Conservation (phyloP, 768 basidiomycete genomes). For the Mycena galopus region DNA sequence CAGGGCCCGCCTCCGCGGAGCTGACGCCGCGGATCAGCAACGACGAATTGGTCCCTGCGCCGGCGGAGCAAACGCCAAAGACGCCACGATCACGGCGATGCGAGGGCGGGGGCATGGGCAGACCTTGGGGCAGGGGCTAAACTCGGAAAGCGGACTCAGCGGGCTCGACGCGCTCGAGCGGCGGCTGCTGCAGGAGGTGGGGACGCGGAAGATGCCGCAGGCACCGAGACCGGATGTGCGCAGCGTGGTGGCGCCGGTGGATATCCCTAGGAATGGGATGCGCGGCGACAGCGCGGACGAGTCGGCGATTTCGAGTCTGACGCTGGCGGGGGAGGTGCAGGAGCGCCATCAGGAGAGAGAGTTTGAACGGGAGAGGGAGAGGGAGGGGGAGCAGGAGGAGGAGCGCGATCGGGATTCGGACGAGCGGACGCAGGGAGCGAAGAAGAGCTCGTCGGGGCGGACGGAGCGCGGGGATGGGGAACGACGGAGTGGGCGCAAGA, state of each 20-base stretch:
- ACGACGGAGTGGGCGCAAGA: conserved; percentile 36
- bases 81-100: conserved; percentile 66
- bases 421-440: conserved; percentile 55
- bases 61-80: conserved; percentile 58
- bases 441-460: conserved; percentile 42
- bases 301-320: conserved; percentile 69
- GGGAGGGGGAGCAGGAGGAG: conserved; percentile 33
- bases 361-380: too few relatives aligned
- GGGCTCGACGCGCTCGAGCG: conserved; percentile 83
- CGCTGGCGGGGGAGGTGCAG: conserved; percentile 53
- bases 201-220: conserved; percentile 65
- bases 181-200: conserved; percentile 77
- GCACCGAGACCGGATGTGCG: conserved; percentile 50
- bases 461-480: conserved; percentile 41
- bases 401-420: conserved; percentile 53
- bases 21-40: conserved; percentile 10
- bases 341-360: conserved; percentile 41
- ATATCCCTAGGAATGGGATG: conserved; percentile 30
- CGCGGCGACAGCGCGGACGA: conserved; percentile 49
- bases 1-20: conserved; percentile 11
- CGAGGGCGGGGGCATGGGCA: not conserved
- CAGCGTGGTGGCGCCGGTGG: conserved; percentile 43
- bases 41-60: conserved; percentile 27
- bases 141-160: conserved; percentile 61
- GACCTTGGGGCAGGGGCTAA: conserved; percentile 38